Evolutionary conservation across 176 grass and related monocot genomes (phyloP).

Genomic region (Chloris gayana): DNA sequence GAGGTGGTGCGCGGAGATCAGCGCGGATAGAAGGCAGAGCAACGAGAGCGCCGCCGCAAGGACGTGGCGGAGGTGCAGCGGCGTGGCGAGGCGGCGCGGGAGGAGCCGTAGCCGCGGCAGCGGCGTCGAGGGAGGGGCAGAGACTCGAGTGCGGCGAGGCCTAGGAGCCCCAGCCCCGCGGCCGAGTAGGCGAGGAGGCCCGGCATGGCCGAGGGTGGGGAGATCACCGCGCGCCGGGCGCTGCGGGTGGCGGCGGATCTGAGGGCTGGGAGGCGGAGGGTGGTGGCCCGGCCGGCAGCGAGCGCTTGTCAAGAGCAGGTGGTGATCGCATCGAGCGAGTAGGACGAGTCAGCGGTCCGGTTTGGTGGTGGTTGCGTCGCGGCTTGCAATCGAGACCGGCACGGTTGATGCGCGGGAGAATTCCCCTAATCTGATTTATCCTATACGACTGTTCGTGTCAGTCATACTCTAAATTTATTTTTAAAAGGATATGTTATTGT

Average conservation of each 20-base stretch:
- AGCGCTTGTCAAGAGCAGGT: neutral
- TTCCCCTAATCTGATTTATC: no score
- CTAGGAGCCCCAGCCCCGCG: constrained; percentile 72
- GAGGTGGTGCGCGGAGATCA: constrained; percentile 54
- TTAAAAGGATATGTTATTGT: no score
- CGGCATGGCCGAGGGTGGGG: constrained; percentile 42
- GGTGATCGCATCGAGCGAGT: constrained; percentile 27
- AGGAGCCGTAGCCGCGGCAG: constrained; percentile 30
- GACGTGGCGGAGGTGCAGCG: constrained; percentile 55
- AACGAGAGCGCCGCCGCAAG: constrained; percentile 33
- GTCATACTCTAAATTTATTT: no score
- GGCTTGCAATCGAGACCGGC: neutral
- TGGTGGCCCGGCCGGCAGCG: constrained; percentile 25
- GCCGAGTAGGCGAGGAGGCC: constrained; percentile 72
- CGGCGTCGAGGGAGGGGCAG: constrained; percentile 30
- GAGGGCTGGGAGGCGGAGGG: constrained; percentile 11
- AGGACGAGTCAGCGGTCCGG: constrained; percentile 13
- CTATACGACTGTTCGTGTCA: no score
- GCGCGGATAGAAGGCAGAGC: constrained; percentile 57
- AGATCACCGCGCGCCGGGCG: neutral
- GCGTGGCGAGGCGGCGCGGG: constrained; percentile 30
- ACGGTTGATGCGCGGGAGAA: neutral
- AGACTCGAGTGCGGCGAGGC: constrained; percentile 61
- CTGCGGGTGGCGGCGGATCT: constrained; percentile 24
- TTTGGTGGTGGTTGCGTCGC: neutral